Percentiles rank a stretch among this genome's conserved stretches.
phyloP scores from a whole-genome alignment of 441 rosid species.

The Isatis lusitanica region DNA sequence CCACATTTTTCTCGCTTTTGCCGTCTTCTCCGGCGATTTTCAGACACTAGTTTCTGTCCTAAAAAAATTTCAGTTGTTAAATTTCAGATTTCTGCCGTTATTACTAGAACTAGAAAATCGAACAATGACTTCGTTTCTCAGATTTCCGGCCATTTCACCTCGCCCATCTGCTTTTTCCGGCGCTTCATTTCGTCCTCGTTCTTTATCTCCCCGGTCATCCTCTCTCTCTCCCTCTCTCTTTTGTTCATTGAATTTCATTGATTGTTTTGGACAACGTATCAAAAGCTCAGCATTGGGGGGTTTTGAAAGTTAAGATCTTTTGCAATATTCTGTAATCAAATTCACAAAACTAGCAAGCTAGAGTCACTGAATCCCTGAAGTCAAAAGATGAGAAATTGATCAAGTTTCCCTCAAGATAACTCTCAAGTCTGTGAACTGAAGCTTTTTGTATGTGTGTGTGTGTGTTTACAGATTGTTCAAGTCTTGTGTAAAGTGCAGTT shows the following conservation, averaged over 20 bases:
- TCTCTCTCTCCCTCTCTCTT: constrained; percentile 2
- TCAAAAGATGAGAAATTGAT: neutral
- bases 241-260: neutral
- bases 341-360: neutral
- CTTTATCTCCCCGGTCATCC: constrained; percentile 49
- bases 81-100: neutral
- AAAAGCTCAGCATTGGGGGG: neutral
- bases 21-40: constrained; percentile 25
- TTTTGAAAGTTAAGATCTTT: constrained; percentile 3
- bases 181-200: constrained; percentile 43
- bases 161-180: constrained; percentile 39
- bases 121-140: constrained; percentile 50
- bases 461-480: constrained; percentile 47
- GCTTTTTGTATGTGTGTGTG: neutral
- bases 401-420: neutral
- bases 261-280: neutral
- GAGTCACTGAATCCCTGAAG: neutral
- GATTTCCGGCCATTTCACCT: constrained; percentile 40
- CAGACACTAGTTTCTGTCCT: constrained; percentile 23
- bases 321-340: neutral
- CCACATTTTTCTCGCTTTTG: constrained; percentile 24
- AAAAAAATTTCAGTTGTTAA: neutral
- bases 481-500: constrained; percentile 60
- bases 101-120: neutral
- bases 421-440: neutral